Percentiles rank a stretch among this genome's conserved stretches.
These are phyloP conservation scores for Euphrasia arctica DNA, from an alignment of 305 asterid species.

Conservation along the genomic window DNA sequence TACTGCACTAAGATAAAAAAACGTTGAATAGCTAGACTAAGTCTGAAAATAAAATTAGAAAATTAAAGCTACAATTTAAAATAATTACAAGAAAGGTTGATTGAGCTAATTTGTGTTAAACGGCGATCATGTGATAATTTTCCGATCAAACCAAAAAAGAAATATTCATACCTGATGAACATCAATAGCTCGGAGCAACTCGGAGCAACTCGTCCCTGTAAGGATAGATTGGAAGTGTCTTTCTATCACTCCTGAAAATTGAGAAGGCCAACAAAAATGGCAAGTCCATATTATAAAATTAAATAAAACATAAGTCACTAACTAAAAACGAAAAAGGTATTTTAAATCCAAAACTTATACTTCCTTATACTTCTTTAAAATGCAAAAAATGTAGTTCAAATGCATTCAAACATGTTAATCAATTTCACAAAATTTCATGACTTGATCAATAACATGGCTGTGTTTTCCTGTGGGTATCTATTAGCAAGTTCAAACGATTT, in stretches of 20 bases:
- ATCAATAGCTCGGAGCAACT: slow-evolving; percentile 54
- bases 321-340: slow-evolving; percentile 16
- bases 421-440: not conserved
- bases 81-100: not conserved
- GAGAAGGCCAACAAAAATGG: slow-evolving; percentile 23
- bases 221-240: slow-evolving; percentile 79
- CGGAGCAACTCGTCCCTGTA: slow-evolving; percentile 58
- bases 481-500: slow-evolving; percentile 8
- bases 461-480: slow-evolving; percentile 2
- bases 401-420: slow-evolving; percentile 13
- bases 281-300: slow-evolving; percentile 20
- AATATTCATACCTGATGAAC: slow-evolving; percentile 62
- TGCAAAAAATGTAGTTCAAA: not conserved
- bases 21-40: slow-evolving; percentile 8
- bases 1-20: not conserved
- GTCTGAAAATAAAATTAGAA: slow-evolving; percentile 1
- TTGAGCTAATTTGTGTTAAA: not conserved
- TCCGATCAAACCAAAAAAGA: slow-evolving; percentile 8
- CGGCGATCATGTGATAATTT: not conserved
- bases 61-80: not conserved
- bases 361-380: not conserved
- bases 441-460: not conserved
- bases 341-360: slow-evolving; percentile 7
- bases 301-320: slow-evolving; percentile 5
- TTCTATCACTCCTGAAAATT: slow-evolving; percentile 60